Evolutionary conservation across 345 rosid genomes (phyloP), one percentile per base, ranked within the genome.

Genomic region (Pelargonium nanum): DNA sequence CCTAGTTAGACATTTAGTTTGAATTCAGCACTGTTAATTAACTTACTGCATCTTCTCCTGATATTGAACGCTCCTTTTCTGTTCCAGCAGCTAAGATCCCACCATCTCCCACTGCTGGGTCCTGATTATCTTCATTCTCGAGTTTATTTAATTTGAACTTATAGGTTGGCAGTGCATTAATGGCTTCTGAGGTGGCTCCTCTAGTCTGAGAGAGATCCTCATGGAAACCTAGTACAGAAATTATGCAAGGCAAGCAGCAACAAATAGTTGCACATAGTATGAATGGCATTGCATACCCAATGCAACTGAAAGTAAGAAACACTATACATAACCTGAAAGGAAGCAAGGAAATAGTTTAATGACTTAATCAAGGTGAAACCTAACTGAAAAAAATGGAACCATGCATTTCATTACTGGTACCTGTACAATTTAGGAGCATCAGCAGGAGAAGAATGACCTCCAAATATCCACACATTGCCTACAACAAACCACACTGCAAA

Each of bases 401-500:
- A 59, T 19, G 9, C 22, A 7, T 23, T 26, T 62, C 2, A 6
- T 12, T 25, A 56, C 23, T 0, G 28, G 19, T 71, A 89, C 96
- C 84, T 83, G 81, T 89, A 89, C 76, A 89, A 67, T 73, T 89
- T 89, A 32, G 96, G 96, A 68, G 96, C 89, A 81, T 89, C 89
- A 28, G 82, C 67, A 55, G 96, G 83, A 67, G 77, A 70, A 12
- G 89, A 64, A 50, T 83, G 89, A 63, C 91, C 94, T 62, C 96
- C 96, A 65, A 89, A 89, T 53, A 89, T 89, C 97, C 97, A 89
- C 57, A 89, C 91, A 69, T 89, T 86, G 68, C 97, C 97, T 8
- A 89, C 97, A 19, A 89, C 95, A 78, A 89, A 89, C 97, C 97
- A 89, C 24, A 89, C 95, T 1, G 97, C 95, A 66, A 89, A 89